Percentiles rank a stretch among this genome's conserved stretches.
Evolutionary conservation across 345 rosid genomes (phyloP).

Genomic region (Populus euphratica): DNA sequence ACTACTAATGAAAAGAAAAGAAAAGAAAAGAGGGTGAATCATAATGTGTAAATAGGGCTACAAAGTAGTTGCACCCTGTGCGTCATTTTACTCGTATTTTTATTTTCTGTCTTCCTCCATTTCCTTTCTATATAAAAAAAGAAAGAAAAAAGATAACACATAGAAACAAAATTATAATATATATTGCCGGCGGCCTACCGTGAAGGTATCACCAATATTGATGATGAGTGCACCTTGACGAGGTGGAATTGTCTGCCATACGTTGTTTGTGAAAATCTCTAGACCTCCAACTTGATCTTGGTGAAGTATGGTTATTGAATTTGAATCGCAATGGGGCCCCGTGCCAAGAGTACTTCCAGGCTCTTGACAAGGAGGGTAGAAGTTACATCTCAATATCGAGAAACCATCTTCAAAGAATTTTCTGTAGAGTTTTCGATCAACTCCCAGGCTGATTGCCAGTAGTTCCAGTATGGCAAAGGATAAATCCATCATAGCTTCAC

Average conservation of each 20-base stretch:
- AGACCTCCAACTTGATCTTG: slow-evolving; percentile 28
- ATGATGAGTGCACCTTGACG: slow-evolving; percentile 17
- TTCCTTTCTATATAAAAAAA: too few relatives aligned
- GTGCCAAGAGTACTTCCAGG: slow-evolving; percentile 20
- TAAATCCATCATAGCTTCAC: slow-evolving; percentile 17
- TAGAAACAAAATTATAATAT: neutral
- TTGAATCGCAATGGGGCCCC: slow-evolving; percentile 23
- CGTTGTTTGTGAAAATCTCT: slow-evolving; percentile 13
- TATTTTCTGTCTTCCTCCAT: too few relatives aligned
- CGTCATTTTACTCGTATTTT: too few relatives aligned
- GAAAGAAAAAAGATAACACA: too few relatives aligned
- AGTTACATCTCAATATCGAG: slow-evolving; percentile 20
- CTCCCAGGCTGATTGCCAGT: slow-evolving; percentile 15
- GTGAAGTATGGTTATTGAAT: slow-evolving; percentile 22
- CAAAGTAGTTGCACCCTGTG: too few relatives aligned
- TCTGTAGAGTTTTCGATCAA: slow-evolving; percentile 11
- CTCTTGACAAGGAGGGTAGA: slow-evolving; percentile 19
- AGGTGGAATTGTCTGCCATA: slow-evolving; percentile 14
- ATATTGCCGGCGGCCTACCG: slow-evolving; percentile 5
- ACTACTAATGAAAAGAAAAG: too few relatives aligned
- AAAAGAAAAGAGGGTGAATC: too few relatives aligned
- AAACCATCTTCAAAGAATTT: slow-evolving; percentile 17
- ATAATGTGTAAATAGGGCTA: too few relatives aligned
- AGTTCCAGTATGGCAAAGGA: slow-evolving; percentile 16
- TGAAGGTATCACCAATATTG: slow-evolving; percentile 27